Conservation (phyloP, 1,284 basidiomycete species). For the Fomitopsis schrenkii region DNA sequence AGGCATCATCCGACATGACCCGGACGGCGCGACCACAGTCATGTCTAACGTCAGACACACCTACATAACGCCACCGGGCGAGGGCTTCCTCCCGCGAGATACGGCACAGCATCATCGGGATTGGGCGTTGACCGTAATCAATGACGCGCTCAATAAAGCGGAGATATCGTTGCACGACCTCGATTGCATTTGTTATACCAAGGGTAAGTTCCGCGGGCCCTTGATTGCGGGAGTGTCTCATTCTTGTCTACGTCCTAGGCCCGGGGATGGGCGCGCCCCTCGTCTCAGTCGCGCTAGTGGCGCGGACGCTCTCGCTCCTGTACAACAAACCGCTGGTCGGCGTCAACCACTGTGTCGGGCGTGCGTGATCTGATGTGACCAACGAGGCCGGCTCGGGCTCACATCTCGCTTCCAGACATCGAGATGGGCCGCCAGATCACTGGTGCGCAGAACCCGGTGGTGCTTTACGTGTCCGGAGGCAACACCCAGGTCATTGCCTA, state of each 20-base stretch:
- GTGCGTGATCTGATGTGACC: slow-evolving; percentile 47
- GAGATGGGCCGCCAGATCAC: slow-evolving; percentile 99
- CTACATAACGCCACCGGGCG: slow-evolving; percentile 96
- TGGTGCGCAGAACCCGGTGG: slow-evolving; percentile 91
- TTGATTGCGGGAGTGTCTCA: not conserved
- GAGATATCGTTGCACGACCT: slow-evolving; percentile 71
- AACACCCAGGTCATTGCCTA: slow-evolving; percentile 99
- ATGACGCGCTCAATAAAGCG: slow-evolving; percentile 75
- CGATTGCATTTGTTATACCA: slow-evolving; percentile 96
- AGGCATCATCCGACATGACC: slow-evolving; percentile 85
- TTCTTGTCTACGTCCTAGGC: slow-evolving; percentile 42
- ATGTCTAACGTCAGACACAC: slow-evolving; percentile 92
- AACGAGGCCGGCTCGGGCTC: not conserved
- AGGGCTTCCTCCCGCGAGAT: slow-evolving; percentile 94
- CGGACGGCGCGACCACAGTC: slow-evolving; percentile 64
- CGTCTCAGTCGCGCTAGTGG: slow-evolving; percentile 94
- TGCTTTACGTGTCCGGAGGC: slow-evolving; percentile 97
- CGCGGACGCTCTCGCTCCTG: slow-evolving; percentile 85
- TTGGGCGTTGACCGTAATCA: slow-evolving; percentile 86
- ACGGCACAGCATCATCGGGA: slow-evolving; percentile 95
- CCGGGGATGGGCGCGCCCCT: slow-evolving; percentile 99
- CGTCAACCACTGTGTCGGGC: slow-evolving; percentile 98
- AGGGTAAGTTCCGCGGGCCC: slow-evolving; percentile 53
- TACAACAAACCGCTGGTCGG: slow-evolving; percentile 92
- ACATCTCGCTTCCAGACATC: slow-evolving; percentile 63